A percentile compares a stretch with the other conserved stretches of the same genome.
Conservation (phyloP, 208 protist genomes). For the Blastocrithidia nonstop region DNA sequence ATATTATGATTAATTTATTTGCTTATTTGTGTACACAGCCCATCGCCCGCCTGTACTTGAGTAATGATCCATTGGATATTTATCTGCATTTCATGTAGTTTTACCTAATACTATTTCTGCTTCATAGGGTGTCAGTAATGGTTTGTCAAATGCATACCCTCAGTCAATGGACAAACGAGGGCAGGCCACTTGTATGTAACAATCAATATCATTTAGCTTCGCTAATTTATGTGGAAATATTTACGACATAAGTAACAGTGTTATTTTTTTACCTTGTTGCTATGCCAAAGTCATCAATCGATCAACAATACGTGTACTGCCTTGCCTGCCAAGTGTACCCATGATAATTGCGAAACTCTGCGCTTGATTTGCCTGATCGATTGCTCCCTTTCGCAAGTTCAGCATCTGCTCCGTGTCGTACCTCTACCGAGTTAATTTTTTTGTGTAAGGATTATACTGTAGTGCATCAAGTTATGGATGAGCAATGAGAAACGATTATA, state of each 20-base stretch:
- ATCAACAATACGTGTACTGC: slow-evolving; percentile 87
- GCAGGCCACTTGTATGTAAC: slow-evolving; percentile 95
- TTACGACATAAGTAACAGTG: slow-evolving; percentile 92
- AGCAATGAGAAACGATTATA: slow-evolving; percentile 97
- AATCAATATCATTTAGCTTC: slow-evolving; percentile 83
- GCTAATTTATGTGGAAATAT: slow-evolving; percentile 94
- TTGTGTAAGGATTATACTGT: slow-evolving; percentile 95
- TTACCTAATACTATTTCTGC: slow-evolving; percentile 85
- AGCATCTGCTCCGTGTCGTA: slow-evolving; percentile 92
- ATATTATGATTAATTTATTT: too few species aligned
- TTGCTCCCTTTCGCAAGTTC: slow-evolving; percentile 52
- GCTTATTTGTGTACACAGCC: slow-evolving; percentile 89
- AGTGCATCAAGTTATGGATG: slow-evolving; percentile 89
- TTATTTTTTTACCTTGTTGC: slow-evolving; percentile 42
- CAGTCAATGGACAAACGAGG: slow-evolving; percentile 98
- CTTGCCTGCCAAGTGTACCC: slow-evolving; percentile 96
- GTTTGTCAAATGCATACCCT: slow-evolving; percentile 94
- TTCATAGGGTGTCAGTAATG: slow-evolving; percentile 96
- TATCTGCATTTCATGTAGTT: slow-evolving; percentile 58
- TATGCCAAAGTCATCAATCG: slow-evolving; percentile 78
- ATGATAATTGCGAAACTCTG: slow-evolving; percentile 92
- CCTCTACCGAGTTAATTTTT: slow-evolving; percentile 83
- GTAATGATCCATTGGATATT: slow-evolving; percentile 97
- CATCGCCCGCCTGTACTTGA: slow-evolving; percentile 85
- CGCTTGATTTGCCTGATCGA: slow-evolving; percentile 51